Conservation (phyloP, 768 basidiomycete genomes). For the Gymnopilus junonius region DNA sequence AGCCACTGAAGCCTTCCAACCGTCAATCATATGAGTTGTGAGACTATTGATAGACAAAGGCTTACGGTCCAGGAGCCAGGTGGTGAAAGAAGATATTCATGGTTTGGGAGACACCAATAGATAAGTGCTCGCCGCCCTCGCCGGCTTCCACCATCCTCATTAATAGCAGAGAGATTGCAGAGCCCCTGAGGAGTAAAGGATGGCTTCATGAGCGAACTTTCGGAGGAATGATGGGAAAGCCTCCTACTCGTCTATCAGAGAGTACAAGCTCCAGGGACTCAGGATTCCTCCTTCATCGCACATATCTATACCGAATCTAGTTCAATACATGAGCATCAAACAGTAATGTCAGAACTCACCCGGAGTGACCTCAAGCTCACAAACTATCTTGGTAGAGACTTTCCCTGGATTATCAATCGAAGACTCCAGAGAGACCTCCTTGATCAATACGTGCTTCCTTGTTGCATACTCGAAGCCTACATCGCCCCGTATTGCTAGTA, state of each 20-base stretch:
- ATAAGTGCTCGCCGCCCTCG: neutral
- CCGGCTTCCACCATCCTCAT: constrained; percentile 17
- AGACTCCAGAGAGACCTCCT: constrained; percentile 21
- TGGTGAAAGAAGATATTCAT: constrained; percentile 24
- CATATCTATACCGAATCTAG: constrained; percentile 16
- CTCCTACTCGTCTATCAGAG: constrained; percentile 25
- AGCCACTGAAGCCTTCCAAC: constrained; percentile 6
- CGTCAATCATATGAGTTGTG: neutral
- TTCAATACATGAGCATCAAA: neutral
- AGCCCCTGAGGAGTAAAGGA: constrained; percentile 16
- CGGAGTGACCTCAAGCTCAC: constrained; percentile 20
- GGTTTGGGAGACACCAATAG: constrained; percentile 24
- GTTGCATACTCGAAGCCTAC: constrained; percentile 7
- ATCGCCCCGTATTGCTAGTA: constrained; percentile 6
- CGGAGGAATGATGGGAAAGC: neutral
- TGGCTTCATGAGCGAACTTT: neutral
- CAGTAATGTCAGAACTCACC: constrained; percentile 12
- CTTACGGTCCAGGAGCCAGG: constrained; percentile 17
- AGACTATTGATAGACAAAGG: neutral
- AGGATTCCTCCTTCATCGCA: constrained; percentile 21
- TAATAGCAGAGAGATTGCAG: constrained; percentile 22
- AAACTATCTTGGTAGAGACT: constrained; percentile 19
- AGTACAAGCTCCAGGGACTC: constrained; percentile 17
- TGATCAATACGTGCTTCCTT: constrained; percentile 9
- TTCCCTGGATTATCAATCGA: constrained; percentile 16